Evolutionary conservation across 352 stramenopile genomes (phyloP).

Genomic region (Peronospora belbahrii): DNA sequence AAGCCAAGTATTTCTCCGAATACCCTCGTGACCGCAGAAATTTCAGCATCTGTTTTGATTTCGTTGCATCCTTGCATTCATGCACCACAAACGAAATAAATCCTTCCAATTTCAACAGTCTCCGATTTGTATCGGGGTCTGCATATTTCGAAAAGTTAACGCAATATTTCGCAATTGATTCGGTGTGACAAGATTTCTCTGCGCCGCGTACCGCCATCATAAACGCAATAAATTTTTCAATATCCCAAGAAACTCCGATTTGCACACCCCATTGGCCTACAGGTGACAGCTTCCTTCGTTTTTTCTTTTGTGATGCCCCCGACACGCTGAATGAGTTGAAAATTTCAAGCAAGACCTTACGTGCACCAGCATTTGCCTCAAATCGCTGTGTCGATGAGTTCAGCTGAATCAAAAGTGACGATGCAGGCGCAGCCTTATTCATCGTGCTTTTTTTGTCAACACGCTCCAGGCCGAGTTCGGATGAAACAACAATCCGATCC

Average conservation of each 20-base stretch:
- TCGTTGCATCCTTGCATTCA: conserved; percentile 37
- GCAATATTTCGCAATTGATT: conserved; percentile 29
- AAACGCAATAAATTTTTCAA: conserved; percentile 64
- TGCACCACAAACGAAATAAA: conserved; percentile 38
- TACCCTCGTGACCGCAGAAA: conserved; percentile 42
- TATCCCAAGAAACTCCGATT: conserved; percentile 33
- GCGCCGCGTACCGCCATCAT: conserved; percentile 22
- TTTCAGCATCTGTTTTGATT: conserved; percentile 38
- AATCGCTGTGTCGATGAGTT: conserved; percentile 12
- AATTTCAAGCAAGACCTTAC: conserved; percentile 23
- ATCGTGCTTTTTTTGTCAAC: conserved; percentile 9
- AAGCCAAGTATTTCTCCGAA: conserved; percentile 24
- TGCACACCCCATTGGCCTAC: not conserved
- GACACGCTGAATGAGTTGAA: conserved; percentile 36
- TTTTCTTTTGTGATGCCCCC: conserved; percentile 39
- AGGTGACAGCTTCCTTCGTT: conserved; percentile 37
- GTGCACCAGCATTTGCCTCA: conserved; percentile 24
- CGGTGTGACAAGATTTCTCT: conserved; percentile 19
- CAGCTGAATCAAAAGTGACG: conserved; percentile 16
- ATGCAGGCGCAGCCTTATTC: conserved; percentile 3
- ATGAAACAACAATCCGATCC: conserved; percentile 26
- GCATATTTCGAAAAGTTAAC: conserved; percentile 68
- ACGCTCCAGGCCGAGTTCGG: conserved; percentile 22
- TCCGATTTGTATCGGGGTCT: conserved; percentile 24
- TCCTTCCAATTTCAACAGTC: conserved; percentile 26